A percentile compares a stretch with the other conserved stretches of the same genome.
Evolutionary conservation across 495 filamentous ascomycete species (phyloP).

Genomic region (Aspergillus egyptiacus): DNA sequence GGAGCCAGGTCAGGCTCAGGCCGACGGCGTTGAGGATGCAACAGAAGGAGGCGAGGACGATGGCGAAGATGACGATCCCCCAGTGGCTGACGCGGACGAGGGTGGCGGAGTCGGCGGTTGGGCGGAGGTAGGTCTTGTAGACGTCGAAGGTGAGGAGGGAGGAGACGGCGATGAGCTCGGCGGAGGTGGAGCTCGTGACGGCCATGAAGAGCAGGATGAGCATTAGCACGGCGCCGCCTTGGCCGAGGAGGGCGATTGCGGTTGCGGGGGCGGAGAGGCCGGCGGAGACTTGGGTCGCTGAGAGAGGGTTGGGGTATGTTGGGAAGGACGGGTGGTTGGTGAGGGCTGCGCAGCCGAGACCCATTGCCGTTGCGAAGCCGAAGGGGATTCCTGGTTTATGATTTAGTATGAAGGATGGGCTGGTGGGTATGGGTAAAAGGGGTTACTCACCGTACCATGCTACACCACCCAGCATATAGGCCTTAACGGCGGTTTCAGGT

Average conservation of each 20-base stretch:
- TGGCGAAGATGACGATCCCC: slow-evolving; percentile 20
- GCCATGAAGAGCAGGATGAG: slow-evolving; percentile 32
- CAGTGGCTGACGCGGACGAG: slow-evolving; percentile 21
- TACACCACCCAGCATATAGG: slow-evolving; percentile 46
- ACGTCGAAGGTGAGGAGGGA: slow-evolving; percentile 32
- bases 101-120: slow-evolving; percentile 16
- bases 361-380: slow-evolving; percentile 44
- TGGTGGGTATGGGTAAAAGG: too few relatives aligned
- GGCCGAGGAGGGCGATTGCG: slow-evolving; percentile 24
- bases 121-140: slow-evolving; percentile 33
- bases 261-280: slow-evolving; percentile 26
- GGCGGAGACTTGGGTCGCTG: slow-evolving; percentile 14
- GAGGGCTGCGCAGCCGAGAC: slow-evolving; percentile 43
- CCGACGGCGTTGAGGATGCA: slow-evolving; percentile 11
- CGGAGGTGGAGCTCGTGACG: slow-evolving; percentile 24
- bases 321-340: slow-evolving; percentile 43
- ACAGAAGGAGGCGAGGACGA: slow-evolving; percentile 16
- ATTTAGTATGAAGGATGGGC: not conserved
- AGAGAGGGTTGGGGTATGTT: slow-evolving; percentile 41
- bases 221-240: slow-evolving; percentile 25
- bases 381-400: slow-evolving; percentile 35
- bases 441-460: slow-evolving; percentile 26
- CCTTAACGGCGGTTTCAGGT: slow-evolving; percentile 39
- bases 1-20: slow-evolving; percentile 20
- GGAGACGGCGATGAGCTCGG: slow-evolving; percentile 26